Base-by-base conservation (phyloP, 2,329 filamentous ascomycete genomes). In the Knoxdaviesia capensis region DNA sequence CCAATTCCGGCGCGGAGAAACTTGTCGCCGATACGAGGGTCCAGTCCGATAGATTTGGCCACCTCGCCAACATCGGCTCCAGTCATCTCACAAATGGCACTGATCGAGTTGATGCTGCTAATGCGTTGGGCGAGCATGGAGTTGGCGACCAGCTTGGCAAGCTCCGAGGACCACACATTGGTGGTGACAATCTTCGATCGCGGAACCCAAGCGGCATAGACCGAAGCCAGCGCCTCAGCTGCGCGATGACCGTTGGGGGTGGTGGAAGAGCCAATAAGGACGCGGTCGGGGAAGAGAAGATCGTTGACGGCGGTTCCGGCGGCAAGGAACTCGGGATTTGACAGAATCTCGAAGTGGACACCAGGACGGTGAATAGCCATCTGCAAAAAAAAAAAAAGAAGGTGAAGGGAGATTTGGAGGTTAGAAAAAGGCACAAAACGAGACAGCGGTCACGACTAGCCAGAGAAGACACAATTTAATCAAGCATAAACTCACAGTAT, bases 91-190 rank as follows among this genome's bases (percentile, higher is more conserved):
- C 82, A 88, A 31, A 88, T 74, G 4, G 80, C 79, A n/a, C 77
- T 80, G 45, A 88, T 71, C 8, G 79, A 77, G 59, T 87, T 88
- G 61, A 88, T 84, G 57, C 76, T 83, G 53, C 74, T 80, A 52
- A 88, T 81, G 41, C 81, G 70, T 59, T 88, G 82, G 1, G 82
- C 82, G 6, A 88, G 66, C 69, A 88, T 76, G 3, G 80, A 78
- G 56, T 88, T 88, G 44, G 81, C 78, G 1, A 79, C 80, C 0
- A 88, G 68, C 60, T 88, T 88, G 43, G 80, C 68, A 28, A 88
- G 66, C 58, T 88, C 82, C 0, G 80, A 83, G 1, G 80, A 85
- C 71, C 76, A 86, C 0, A 79, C 64, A 50, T 85, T 81, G 51
- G 78, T 79, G 30, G 72, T 77, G 42, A 86, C 61, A 52, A 88